Percentiles rank a stretch among this genome's conserved stretches.
Evolutionary conservation across 2,329 filamentous ascomycete species (phyloP).

Genomic region (Stenocarpella maydis): DNA sequence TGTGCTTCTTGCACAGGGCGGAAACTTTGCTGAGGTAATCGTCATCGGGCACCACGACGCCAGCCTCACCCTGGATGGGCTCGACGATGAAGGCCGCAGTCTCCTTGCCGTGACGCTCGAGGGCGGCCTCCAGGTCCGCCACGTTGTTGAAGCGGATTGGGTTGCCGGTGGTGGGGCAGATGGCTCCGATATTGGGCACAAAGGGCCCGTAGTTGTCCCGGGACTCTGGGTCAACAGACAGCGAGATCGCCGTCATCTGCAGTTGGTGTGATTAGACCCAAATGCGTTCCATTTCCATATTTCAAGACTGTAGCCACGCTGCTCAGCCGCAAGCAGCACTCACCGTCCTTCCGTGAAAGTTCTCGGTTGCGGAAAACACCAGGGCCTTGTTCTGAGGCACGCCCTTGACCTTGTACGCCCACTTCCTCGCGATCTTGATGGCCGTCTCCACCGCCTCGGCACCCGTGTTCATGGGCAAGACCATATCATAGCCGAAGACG

Average conservation of each 20-base stretch:
- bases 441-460: constrained; percentile 96
- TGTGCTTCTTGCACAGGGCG: constrained; percentile 91
- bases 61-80: constrained; percentile 96
- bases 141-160: constrained; percentile 88
- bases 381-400: constrained; percentile 85
- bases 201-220: constrained; percentile 97
- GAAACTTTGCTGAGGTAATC: constrained; percentile 84
- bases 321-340: constrained; percentile 46
- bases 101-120: constrained; percentile 82
- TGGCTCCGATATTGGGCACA: constrained; percentile 84
- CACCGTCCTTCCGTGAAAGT: constrained; percentile 96
- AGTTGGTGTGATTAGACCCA: constrained; percentile 27
- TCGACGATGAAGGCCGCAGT: constrained; percentile 94
- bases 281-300: constrained; percentile 26
- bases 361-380: constrained; percentile 85
- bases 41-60: constrained; percentile 92
- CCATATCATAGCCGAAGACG: constrained; percentile 96
- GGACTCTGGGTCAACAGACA: constrained; percentile 95
- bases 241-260: constrained; percentile 91
- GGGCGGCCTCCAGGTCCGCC: constrained; percentile 77
- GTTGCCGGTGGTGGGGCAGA: constrained; percentile 77
- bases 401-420: constrained; percentile 96
- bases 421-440: constrained; percentile 95
- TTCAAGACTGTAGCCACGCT: background rate
- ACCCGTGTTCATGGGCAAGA: constrained; percentile 97